A percentile compares a stretch with the other conserved stretches of the same genome.
Conservation (phyloP, 176 grass and related monocot species). For the Poa pratensis region DNA sequence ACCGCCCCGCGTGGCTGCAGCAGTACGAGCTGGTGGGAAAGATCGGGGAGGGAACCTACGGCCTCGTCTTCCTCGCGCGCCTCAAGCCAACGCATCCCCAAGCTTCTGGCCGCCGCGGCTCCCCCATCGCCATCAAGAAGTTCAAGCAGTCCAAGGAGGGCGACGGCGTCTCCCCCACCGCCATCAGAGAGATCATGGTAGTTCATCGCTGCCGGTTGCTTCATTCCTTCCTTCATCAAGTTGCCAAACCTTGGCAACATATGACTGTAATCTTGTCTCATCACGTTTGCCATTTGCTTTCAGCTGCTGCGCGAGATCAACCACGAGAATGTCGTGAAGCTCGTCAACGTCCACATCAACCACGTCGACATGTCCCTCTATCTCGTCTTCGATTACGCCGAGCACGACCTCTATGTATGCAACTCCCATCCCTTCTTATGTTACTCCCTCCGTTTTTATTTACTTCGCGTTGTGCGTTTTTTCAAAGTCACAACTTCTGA, state of each 20-base stretch:
- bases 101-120: slow-evolving; percentile 54
- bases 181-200: slow-evolving; percentile 98
- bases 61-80: slow-evolving; percentile 92
- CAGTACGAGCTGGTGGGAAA: slow-evolving; percentile 96
- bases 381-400: slow-evolving; percentile 93
- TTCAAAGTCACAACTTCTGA: no score
- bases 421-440: background rate
- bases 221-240: background rate
- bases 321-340: slow-evolving; percentile 96
- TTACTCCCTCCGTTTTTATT: no score
- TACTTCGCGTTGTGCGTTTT: no score
- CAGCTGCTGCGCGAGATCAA: slow-evolving; percentile 89
- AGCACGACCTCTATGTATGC: slow-evolving; percentile 95
- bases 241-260: slow-evolving; percentile 31
- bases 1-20: slow-evolving; percentile 91
- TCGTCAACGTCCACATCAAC: slow-evolving; percentile 99
- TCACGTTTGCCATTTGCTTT: background rate
- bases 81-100: slow-evolving; percentile 58
- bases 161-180: slow-evolving; percentile 80
- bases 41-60: slow-evolving; percentile 97
- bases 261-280: slow-evolving; percentile 35
- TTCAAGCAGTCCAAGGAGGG: slow-evolving; percentile 96
- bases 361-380: slow-evolving; percentile 97
- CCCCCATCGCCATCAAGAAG: slow-evolving; percentile 97
- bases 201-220: background rate